Conservation (phyloP, 306 rosid genomes). For the Astragalus membranaceus region DNA sequence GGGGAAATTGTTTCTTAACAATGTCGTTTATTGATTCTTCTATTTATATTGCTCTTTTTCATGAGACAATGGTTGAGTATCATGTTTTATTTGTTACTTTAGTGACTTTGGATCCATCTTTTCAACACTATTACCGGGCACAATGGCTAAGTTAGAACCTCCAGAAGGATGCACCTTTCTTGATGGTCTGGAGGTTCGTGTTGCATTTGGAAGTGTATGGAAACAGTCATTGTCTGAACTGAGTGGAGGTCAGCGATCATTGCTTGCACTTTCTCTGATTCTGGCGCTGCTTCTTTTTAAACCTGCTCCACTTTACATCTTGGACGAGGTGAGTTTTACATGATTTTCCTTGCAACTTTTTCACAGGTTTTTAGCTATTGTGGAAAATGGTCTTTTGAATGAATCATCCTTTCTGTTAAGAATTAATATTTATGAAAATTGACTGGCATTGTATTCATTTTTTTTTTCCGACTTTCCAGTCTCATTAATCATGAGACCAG, state of each 20-base stretch:
- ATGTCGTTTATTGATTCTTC: slow-evolving; percentile 3
- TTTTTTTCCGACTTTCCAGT: neutral
- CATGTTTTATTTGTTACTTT: slow-evolving; percentile 10
- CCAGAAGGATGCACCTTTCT: slow-evolving; percentile 90
- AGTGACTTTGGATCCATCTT: slow-evolving; percentile 98
- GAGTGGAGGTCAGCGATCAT: slow-evolving; percentile 98
- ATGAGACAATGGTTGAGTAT: neutral
- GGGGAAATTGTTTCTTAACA: too few species aligned
- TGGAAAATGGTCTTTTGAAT: neutral
- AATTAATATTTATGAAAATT: neutral
- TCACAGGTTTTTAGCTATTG: neutral
- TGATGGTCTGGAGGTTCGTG: slow-evolving; percentile 97
- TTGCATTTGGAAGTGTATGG: slow-evolving; percentile 97
- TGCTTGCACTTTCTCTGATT: slow-evolving; percentile 90
- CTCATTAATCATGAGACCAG: neutral
- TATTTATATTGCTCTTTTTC: neutral
- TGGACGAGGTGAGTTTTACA: slow-evolving; percentile 73
- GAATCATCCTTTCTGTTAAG: neutral
- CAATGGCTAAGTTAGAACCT: slow-evolving; percentile 93
- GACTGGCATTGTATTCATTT: neutral
- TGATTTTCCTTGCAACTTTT: neutral
- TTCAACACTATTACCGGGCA: slow-evolving; percentile 88
- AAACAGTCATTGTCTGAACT: slow-evolving; percentile 94
- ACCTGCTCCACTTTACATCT: slow-evolving; percentile 95
- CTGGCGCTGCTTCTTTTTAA: slow-evolving; percentile 93